A percentile compares a stretch with the other conserved stretches of the same genome.
These are phyloP conservation scores for Citrus mangshanensis DNA, from an alignment of 345 rosid species.

Conservation along the genomic window DNA sequence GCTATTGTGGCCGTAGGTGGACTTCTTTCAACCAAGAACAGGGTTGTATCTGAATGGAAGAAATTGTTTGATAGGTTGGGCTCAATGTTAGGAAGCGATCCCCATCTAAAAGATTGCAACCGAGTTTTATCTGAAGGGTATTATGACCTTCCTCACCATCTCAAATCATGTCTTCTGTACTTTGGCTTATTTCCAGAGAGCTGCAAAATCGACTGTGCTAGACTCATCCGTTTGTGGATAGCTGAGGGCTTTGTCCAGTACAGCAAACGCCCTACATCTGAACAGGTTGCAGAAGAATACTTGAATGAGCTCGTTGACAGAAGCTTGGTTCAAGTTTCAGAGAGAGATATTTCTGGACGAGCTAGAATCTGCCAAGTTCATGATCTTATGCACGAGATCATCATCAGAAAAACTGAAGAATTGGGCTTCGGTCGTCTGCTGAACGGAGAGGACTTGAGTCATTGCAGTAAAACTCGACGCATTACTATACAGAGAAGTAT, in stretches of 20 bases:
- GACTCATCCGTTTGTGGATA: conserved; percentile 13
- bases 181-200: conserved; percentile 24
- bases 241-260: conserved; percentile 21
- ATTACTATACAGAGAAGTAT: too few relatives aligned
- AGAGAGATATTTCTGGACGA: too few relatives aligned
- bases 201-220: neutral
- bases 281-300: conserved; percentile 7
- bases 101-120: neutral
- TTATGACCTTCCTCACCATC: conserved; percentile 16
- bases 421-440: too few relatives aligned
- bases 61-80: neutral
- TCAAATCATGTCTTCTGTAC: conserved; percentile 23
- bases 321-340: too few relatives aligned
- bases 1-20: neutral
- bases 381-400: too few relatives aligned
- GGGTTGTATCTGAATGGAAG: conserved; percentile 9
- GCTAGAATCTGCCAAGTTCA: too few relatives aligned
- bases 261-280: neutral
- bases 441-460: too few relatives aligned
- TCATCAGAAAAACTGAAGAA: too few relatives aligned
- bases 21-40: conserved; percentile 3
- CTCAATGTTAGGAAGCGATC: conserved; percentile 1
- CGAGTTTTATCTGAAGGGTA: conserved; percentile 17
- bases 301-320: too few relatives aligned
- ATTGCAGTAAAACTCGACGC: too few relatives aligned